Evolutionary conservation across 2,329 filamentous ascomycete genomes (phyloP).

Genomic region (Cercospora janseana): DNA sequence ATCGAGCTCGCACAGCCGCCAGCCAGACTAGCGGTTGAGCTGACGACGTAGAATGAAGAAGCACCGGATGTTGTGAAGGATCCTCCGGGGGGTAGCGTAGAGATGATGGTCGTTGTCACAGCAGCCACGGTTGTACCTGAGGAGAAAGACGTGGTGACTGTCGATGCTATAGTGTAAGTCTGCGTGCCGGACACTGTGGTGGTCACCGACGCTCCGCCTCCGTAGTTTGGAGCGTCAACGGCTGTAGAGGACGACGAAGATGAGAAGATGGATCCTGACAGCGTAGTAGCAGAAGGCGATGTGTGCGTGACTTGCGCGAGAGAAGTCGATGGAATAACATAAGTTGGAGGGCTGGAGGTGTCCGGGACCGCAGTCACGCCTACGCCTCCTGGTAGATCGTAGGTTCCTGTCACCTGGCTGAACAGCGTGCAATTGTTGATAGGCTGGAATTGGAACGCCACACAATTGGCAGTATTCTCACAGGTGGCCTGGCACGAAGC

Average conservation of each 20-base stretch:
- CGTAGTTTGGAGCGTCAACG: too few relatives aligned
- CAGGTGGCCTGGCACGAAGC: slow-evolving; percentile 27
- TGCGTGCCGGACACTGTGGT: slow-evolving; percentile 10
- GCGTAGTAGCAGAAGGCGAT: slow-evolving; percentile 17
- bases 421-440: slow-evolving; percentile 33
- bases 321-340: slow-evolving; percentile 16
- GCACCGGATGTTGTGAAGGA: slow-evolving; percentile 19
- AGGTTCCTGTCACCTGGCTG: slow-evolving; percentile 31
- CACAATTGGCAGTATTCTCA: slow-evolving; percentile 29
- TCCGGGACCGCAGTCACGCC: slow-evolving; percentile 22
- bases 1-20: slow-evolving; percentile 15
- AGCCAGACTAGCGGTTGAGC: slow-evolving; percentile 16
- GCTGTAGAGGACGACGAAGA: not conserved
- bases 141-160: not conserved
- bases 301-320: too few relatives aligned
- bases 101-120: slow-evolving; percentile 21
- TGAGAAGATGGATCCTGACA: not conserved
- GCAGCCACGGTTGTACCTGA: not conserved
- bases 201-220: slow-evolving; percentile 21
- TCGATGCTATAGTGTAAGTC: slow-evolving; percentile 2
- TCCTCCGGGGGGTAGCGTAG: slow-evolving; percentile 22
- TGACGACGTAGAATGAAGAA: slow-evolving; percentile 27
- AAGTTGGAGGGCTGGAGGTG: slow-evolving; percentile 18
- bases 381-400: slow-evolving; percentile 25
- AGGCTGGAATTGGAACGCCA: slow-evolving; percentile 33